Conservation (phyloP, 352 stramenopile genomes). For the Globisporangium radiosum region DNA sequence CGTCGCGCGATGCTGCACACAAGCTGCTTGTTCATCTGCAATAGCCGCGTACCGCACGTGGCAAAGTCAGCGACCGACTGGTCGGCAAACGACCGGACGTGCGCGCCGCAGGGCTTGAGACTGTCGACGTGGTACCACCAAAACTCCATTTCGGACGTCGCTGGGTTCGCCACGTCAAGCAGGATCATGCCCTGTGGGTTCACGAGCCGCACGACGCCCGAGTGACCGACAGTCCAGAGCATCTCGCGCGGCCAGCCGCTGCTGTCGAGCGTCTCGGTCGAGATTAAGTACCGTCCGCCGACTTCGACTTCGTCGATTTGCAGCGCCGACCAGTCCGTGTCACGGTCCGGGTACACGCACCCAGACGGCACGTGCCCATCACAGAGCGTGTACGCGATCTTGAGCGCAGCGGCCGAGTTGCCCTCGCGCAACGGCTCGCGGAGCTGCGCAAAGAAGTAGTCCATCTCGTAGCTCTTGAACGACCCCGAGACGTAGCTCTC, state of each 20-base stretch:
- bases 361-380: constrained; percentile 73
- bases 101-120: constrained; percentile 18
- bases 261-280: constrained; percentile 23
- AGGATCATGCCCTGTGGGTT: constrained; percentile 51
- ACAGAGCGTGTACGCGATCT: constrained; percentile 76
- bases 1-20: constrained; percentile 55
- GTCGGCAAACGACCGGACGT: constrained; percentile 20
- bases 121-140: constrained; percentile 73
- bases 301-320: constrained; percentile 76
- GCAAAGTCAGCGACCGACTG: constrained; percentile 40
- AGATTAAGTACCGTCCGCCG: constrained; percentile 47
- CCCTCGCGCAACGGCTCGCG: constrained; percentile 70
- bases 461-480: constrained; percentile 85
- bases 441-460: constrained; percentile 82
- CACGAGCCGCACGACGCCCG: constrained; percentile 38
- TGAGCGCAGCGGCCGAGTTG: constrained; percentile 63
- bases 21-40: constrained; percentile 34
- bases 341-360: constrained; percentile 71
- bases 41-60: constrained; percentile 21
- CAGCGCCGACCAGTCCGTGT: constrained; percentile 69
- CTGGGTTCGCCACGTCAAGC: constrained; percentile 54
- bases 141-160: constrained; percentile 37
- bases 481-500: constrained; percentile 75
- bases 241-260: constrained; percentile 40
- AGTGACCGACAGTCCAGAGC: constrained; percentile 63